phyloP scores from a whole-genome alignment of 352 stramenopile genomes.

The Pythium guiyangense region DNA sequence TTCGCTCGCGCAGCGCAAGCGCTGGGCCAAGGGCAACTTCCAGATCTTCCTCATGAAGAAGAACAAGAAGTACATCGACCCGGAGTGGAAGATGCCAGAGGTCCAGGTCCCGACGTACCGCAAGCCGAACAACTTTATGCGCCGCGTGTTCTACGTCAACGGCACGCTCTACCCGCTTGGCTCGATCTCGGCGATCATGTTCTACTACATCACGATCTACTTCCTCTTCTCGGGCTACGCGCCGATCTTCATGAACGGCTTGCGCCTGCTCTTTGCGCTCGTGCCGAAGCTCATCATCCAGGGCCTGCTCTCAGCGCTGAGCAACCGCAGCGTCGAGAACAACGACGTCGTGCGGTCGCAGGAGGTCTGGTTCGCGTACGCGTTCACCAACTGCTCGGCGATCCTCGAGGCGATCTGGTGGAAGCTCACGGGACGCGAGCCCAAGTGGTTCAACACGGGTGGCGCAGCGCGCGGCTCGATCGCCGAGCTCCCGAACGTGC shows the following conservation, averaged over 20 bases:
- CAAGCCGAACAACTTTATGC: constrained; percentile 3
- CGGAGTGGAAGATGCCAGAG: constrained; percentile 82
- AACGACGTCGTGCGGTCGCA: constrained; percentile 88
- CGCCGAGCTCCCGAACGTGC: constrained; percentile 87
- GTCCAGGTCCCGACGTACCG: constrained; percentile 45
- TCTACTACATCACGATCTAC: constrained; percentile 87
- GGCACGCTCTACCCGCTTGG: constrained; percentile 87
- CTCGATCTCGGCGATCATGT: constrained; percentile 53
- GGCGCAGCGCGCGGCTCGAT: constrained; percentile 86
- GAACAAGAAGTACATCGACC: constrained; percentile 86
- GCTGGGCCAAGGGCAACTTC: constrained; percentile 86
- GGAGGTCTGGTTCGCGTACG: constrained; percentile 90
- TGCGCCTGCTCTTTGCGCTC: constrained; percentile 84
- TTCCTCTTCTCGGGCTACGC: constrained; percentile 83
- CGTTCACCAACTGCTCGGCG: constrained; percentile 86
- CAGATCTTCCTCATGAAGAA: constrained; percentile 86
- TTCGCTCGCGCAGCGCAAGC: constrained; percentile 83
- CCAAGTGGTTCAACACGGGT: constrained; percentile 87
- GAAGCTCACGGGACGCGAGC: constrained; percentile 80
- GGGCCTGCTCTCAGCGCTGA: constrained; percentile 81
- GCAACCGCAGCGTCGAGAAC: constrained; percentile 85
- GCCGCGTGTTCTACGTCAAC: constrained; percentile 90
- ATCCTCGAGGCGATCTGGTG: constrained; percentile 78
- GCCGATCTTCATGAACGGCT: constrained; percentile 81
- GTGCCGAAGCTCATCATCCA: constrained; percentile 75